Base-by-base conservation (phyloP, 495 filamentous ascomycete genomes). In the Penicillium goetzii region DNA sequence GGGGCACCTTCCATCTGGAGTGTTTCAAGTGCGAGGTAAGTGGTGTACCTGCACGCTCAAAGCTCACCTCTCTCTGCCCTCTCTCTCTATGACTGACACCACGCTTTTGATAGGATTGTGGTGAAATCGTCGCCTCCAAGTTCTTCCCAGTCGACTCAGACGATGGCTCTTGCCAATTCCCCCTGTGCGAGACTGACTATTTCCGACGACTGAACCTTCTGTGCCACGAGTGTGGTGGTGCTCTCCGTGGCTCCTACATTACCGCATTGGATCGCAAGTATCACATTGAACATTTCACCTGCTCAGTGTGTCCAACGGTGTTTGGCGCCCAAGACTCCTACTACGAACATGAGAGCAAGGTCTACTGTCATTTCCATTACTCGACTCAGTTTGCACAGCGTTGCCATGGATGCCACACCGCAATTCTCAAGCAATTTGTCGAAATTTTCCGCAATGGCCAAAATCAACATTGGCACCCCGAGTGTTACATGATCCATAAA, bases 401-500 rank as follows among this genome's bases (percentile, higher is more conserved):
- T 51, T 99, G 96, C 74, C 96, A 92, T 74, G 96, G 96, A 36
- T 99, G 96, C 71, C 92, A 96, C 64, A 97, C 92, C 6, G 90
- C 95, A n/a, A 99, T 99, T 59, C 82, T 99, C 23, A 99, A 99
- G 77, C 96, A 99, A 72, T 99, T 99, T 70, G 96, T 99, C 28
- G 95, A 99, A 76, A 97, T 99, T 62, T 98, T 93, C 76, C 87
- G 96, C 54, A 97, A 98, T 74, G 94, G 95, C 0, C 88, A 96
- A 72, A 97, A 98, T 71, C 96, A 99, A 72, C 96, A 99, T 69
- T 99, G 96, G 96, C 96, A 99, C 72, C 96, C 96, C 3, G 96
- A 99, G 74, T 99, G 96, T 76, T 99, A 99, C 74, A 99, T 98
- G 95, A 99, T 99, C 47, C 96, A 99, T 76, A 99, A 99, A 72